A percentile compares a stretch with the other conserved stretches of the same genome.
Evolutionary conservation across 768 basidiomycete species (phyloP).

Genomic region (Strobilomyces echinocephalus): DNA sequence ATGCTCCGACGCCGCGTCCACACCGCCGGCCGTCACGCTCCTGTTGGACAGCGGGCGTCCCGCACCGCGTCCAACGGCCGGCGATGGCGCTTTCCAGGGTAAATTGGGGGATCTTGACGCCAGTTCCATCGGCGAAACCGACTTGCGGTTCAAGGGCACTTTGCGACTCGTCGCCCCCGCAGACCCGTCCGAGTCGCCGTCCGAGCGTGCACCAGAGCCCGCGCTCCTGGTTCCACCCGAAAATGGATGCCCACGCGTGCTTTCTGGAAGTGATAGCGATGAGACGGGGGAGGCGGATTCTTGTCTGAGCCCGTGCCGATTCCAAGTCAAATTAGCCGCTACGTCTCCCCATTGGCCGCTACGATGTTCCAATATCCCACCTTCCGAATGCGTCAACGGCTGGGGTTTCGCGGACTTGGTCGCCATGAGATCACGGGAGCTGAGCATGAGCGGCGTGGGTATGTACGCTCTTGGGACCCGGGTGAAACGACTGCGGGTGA

Average conservation of each 20-base stretch:
- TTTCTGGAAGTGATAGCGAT: slow-evolving; percentile 57
- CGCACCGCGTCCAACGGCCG: slow-evolving; percentile 33
- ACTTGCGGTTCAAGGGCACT: slow-evolving; percentile 61
- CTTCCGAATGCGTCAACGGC: slow-evolving; percentile 32
- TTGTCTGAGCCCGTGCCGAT: slow-evolving; percentile 39
- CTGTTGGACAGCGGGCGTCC: slow-evolving; percentile 16
- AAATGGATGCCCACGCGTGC: slow-evolving; percentile 30
- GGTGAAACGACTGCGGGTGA: no score
- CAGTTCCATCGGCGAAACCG: slow-evolving; percentile 70
- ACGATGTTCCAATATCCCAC: slow-evolving; percentile 32
- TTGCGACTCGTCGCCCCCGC: slow-evolving; percentile 40
- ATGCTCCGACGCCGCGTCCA: slow-evolving; percentile 18
- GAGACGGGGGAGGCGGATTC: slow-evolving; percentile 63
- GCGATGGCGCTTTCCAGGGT: slow-evolving; percentile 36
- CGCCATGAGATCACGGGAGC: slow-evolving; percentile 44
- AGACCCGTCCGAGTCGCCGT: slow-evolving; percentile 53
- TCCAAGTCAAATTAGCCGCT: slow-evolving; percentile 29
- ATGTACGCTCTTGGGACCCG: slow-evolving; percentile 50
- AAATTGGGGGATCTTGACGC: slow-evolving; percentile 37
- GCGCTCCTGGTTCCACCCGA: slow-evolving; percentile 8
- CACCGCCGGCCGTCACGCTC: slow-evolving; percentile 19
- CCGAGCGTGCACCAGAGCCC: slow-evolving; percentile 36
- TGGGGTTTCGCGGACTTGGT: slow-evolving; percentile 9
- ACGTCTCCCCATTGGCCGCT: slow-evolving; percentile 47
- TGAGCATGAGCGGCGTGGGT: slow-evolving; percentile 65